Conservation (phyloP, 2,329 filamentous ascomycete species). For the Rutstroemia sp. region DNA sequence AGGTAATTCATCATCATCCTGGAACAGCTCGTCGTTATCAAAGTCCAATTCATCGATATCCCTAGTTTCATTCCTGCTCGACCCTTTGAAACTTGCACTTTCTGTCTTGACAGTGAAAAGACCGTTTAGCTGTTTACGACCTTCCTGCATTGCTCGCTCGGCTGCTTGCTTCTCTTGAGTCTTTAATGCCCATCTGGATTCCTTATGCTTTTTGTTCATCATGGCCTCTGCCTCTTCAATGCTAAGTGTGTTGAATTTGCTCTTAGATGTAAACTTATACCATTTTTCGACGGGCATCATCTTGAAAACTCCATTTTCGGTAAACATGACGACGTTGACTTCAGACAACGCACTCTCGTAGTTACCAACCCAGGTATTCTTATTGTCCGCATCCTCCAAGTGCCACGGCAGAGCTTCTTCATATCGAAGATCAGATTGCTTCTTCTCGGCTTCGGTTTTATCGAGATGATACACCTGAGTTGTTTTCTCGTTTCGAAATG, state of each 20-base stretch:
- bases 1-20: conserved; percentile 77
- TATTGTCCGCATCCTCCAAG: conserved; percentile 91
- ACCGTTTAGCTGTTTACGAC: conserved; percentile 43
- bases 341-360: conserved; percentile 87
- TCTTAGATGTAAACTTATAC: conserved; percentile 81
- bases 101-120: conserved; percentile 56
- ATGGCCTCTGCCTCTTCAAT: conserved; percentile 80
- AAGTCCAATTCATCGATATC: conserved; percentile 66
- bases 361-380: conserved; percentile 86
- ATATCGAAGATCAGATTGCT: conserved; percentile 66
- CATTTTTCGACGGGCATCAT: conserved; percentile 93
- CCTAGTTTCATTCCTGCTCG: conserved; percentile 54
- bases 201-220: conserved; percentile 71
- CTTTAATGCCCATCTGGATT: conserved; percentile 74
- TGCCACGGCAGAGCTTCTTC: conserved; percentile 97
- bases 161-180: conserved; percentile 50
- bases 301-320: conserved; percentile 62
- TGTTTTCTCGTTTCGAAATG: conserved; percentile 76
- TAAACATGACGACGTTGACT: conserved; percentile 72
- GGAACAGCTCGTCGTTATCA: conserved; percentile 66
- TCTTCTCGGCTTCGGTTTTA: conserved; percentile 61
- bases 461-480: conserved; percentile 82
- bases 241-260: conserved; percentile 68
- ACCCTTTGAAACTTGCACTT: conserved; percentile 54
- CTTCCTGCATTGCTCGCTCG: conserved; percentile 51